These are phyloP conservation scores for Choiromyces venosus DNA, from an alignment of 495 filamentous ascomycete genomes.

Conservation along the genomic window DNA sequence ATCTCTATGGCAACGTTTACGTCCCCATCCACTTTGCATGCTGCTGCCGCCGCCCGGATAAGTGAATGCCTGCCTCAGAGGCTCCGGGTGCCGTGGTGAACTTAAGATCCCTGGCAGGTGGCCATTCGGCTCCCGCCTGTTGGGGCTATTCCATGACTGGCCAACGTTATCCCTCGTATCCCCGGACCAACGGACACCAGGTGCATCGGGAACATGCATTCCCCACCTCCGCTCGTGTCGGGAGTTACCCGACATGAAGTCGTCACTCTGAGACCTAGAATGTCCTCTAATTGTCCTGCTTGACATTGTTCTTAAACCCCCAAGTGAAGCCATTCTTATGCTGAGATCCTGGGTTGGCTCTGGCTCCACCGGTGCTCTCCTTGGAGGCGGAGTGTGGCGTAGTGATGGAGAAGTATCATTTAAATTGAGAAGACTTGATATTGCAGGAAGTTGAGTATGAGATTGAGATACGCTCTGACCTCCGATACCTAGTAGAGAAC, in stretches of 20 bases:
- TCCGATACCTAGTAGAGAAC: background rate
- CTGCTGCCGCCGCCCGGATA: constrained; percentile 29
- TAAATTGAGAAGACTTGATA: constrained; percentile 20
- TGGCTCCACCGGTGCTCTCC: constrained; percentile 11
- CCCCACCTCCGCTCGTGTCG: background rate
- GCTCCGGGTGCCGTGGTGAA: background rate
- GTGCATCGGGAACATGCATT: background rate
- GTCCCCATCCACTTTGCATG: constrained; percentile 19
- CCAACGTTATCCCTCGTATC: background rate
- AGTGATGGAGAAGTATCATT: constrained; percentile 16
- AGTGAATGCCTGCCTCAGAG: background rate
- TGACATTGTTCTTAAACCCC: background rate
- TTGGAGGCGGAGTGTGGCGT: constrained; percentile 9
- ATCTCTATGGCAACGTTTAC: constrained; percentile 9
- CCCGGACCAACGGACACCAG: background rate
- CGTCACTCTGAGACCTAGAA: background rate
- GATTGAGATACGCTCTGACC: background rate
- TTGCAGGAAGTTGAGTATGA: background rate
- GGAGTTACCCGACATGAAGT: constrained; percentile 1
- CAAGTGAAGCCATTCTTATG: background rate
- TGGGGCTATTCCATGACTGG: constrained; percentile 1
- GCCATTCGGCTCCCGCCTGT: background rate
- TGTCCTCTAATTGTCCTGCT: background rate
- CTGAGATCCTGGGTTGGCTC: constrained; percentile 6
- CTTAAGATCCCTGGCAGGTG: background rate